Conservation (phyloP, 305 asterid species). For the Fraxinus sp. region DNA sequence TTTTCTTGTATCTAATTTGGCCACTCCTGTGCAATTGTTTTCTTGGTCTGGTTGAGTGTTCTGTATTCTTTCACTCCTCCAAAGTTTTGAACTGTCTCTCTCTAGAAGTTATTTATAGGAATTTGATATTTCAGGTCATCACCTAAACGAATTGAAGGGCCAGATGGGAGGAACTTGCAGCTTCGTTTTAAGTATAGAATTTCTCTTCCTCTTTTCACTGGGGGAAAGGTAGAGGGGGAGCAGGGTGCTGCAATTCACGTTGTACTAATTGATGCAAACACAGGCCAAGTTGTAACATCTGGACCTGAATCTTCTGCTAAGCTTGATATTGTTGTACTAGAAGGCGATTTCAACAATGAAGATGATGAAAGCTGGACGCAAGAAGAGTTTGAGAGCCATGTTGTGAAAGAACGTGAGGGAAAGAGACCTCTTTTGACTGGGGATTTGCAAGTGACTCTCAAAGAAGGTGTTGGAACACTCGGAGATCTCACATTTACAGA, state of each 20-base stretch:
- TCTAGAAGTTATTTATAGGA: not conserved
- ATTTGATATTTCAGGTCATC: constrained; percentile 28
- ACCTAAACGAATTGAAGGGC: constrained; percentile 34
- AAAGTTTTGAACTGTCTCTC: not conserved
- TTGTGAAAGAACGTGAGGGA: constrained; percentile 64
- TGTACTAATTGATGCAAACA: constrained; percentile 48
- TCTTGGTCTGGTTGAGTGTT: not conserved
- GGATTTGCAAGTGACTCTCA: constrained; percentile 48
- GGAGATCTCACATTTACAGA: constrained; percentile 62
- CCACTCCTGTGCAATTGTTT: not conserved
- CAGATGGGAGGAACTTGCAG: constrained; percentile 32
- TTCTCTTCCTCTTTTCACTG: constrained; percentile 55
- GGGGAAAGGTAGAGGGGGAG: constrained; percentile 63
- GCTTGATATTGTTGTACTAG: constrained; percentile 58
- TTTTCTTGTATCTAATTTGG: not conserved
- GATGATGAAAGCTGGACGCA: constrained; percentile 54
- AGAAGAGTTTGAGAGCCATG: constrained; percentile 58
- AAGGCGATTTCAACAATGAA: constrained; percentile 55
- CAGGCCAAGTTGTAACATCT: constrained; percentile 49
- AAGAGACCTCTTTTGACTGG: constrained; percentile 61
- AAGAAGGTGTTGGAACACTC: constrained; percentile 54
- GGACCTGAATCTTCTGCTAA: constrained; percentile 57
- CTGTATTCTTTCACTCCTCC: not conserved
- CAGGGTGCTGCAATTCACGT: constrained; percentile 52
- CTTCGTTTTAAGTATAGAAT: constrained; percentile 26